These are phyloP conservation scores for Aspergillus heteromorphus DNA, from an alignment of 495 filamentous ascomycete species.

Conservation along the genomic window DNA sequence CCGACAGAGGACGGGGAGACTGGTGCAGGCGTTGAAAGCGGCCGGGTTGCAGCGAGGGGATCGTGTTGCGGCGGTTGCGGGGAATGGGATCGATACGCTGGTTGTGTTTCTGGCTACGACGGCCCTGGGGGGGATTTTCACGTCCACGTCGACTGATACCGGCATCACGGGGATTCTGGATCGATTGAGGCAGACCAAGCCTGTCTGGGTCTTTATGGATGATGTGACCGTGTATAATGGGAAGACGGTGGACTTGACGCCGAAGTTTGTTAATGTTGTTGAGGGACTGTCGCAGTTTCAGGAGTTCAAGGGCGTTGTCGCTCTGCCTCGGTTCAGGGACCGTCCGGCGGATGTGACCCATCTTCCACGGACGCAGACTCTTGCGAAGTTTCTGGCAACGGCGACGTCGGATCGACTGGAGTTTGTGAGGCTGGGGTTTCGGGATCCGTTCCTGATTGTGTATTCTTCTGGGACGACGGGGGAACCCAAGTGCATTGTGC, in stretches of 20 bases:
- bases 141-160: slow-evolving; percentile 71
- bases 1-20: slow-evolving; percentile 45
- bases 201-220: slow-evolving; percentile 71
- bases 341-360: slow-evolving; percentile 51
- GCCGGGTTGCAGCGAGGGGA: slow-evolving; percentile 63
- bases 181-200: slow-evolving; percentile 64
- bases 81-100: slow-evolving; percentile 69
- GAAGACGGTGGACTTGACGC: slow-evolving; percentile 61
- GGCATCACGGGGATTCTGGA: slow-evolving; percentile 72
- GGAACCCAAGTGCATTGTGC: slow-evolving; percentile 70
- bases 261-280: slow-evolving; percentile 64
- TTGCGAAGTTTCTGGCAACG: slow-evolving; percentile 46
- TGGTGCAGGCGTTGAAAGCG: slow-evolving; percentile 58
- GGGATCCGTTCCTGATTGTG: slow-evolving; percentile 66
- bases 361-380: slow-evolving; percentile 49
- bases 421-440: slow-evolving; percentile 58
- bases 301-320: slow-evolving; percentile 60
- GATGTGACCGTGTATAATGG: slow-evolving; percentile 76
- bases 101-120: slow-evolving; percentile 58
- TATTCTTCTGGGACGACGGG: slow-evolving; percentile 72
- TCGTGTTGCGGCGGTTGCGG: slow-evolving; percentile 63
- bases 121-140: slow-evolving; percentile 66
- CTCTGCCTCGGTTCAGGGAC: slow-evolving; percentile 56
- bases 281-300: slow-evolving; percentile 50
- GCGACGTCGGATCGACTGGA: slow-evolving; percentile 36